Conservation (phyloP, 345 rosid genomes). For the Psidium guajava region DNA sequence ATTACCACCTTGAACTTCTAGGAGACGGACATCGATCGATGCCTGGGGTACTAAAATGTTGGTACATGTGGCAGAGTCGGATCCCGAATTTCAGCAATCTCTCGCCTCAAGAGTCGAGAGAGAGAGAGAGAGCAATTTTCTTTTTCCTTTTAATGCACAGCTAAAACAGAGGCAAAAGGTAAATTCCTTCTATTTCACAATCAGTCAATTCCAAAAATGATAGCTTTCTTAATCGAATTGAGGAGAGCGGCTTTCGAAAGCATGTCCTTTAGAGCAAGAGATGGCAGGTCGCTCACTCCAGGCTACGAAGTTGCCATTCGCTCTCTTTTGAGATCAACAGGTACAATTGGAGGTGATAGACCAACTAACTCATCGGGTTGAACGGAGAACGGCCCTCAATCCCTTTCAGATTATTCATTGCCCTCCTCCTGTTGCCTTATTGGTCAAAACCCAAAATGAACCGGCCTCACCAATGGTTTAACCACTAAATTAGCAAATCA, state of each 20-base stretch:
- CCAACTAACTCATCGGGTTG: background rate
- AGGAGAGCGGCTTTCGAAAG: background rate
- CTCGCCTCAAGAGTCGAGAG: background rate
- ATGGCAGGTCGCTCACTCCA: background rate
- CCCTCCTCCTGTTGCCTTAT: background rate
- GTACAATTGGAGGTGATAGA: background rate
- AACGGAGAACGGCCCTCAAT: background rate
- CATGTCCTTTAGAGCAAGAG: background rate
- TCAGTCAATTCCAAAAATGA: background rate
- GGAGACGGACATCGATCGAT: background rate
- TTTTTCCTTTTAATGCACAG: background rate
- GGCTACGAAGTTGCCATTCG: background rate
- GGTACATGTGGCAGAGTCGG: background rate
- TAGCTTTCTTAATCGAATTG: background rate
- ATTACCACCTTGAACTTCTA: background rate
- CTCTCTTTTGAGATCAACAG: background rate
- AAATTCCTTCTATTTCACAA: background rate
- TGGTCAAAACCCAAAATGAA: background rate
- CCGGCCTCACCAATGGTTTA: background rate
- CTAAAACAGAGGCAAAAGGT: background rate
- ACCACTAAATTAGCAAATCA: background rate
- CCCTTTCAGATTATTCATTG: accelerated
- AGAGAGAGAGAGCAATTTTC: background rate
- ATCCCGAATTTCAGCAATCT: background rate
- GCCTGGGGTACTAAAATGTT: background rate